These are phyloP conservation scores for Lumnitzera littorea DNA, from an alignment of 345 rosid genomes.

Conservation along the genomic window DNA sequence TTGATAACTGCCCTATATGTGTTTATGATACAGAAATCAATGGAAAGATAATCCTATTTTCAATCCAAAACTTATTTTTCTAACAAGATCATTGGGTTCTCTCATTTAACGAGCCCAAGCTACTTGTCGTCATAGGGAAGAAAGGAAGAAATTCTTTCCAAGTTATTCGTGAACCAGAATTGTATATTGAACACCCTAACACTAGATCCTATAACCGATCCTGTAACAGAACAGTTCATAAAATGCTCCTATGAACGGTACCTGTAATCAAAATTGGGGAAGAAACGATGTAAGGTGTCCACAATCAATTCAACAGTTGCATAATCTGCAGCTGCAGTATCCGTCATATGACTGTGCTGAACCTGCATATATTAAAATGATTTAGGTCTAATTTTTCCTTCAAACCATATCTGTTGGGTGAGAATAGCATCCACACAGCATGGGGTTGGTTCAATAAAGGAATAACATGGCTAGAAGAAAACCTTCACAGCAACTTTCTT, in stretches of 20 bases:
- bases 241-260: conserved; percentile 12
- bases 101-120: too few relatives aligned
- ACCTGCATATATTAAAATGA: conserved; percentile 45
- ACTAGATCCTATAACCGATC: too few relatives aligned
- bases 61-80: too few relatives aligned
- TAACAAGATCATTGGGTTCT: too few relatives aligned
- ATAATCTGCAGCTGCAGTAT: conserved; percentile 85
- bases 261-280: conserved; percentile 96
- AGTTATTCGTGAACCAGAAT: too few relatives aligned
- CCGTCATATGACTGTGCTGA: conserved; percentile 90
- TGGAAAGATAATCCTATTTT: too few relatives aligned
- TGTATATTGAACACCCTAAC: too few relatives aligned
- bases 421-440: conserved; percentile 7
- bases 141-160: too few relatives aligned
- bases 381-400: neutral
- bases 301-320: conserved; percentile 74
- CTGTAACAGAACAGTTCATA: too few relatives aligned
- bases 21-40: too few relatives aligned
- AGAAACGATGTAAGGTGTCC: conserved; percentile 68
- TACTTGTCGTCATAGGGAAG: too few relatives aligned
- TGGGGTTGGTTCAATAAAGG: conserved; percentile 2
- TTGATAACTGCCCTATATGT: too few relatives aligned
- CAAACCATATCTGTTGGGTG: neutral
- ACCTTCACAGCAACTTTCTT: conserved; percentile 95
- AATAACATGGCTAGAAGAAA: neutral